Evolutionary conservation across 495 filamentous ascomycete genomes (phyloP).

Genomic region (Penicillium paxilli): DNA sequence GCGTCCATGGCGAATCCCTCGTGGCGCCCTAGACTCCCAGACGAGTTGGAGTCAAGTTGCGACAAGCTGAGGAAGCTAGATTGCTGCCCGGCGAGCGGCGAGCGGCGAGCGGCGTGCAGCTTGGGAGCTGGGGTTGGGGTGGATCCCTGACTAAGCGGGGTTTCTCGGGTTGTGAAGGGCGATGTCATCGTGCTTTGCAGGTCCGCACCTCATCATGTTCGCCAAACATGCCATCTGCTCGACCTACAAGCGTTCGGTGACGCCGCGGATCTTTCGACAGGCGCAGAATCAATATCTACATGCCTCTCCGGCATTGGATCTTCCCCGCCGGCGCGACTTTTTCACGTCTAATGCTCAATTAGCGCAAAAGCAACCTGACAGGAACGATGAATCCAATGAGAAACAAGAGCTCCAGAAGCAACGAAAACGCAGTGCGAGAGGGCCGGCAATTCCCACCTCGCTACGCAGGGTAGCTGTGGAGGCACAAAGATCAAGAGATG

Average conservation of each 20-base stretch:
- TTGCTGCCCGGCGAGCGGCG: not conserved
- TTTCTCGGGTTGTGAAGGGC: slow-evolving; percentile 12
- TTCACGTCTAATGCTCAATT: slow-evolving; percentile 51
- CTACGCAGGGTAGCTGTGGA: slow-evolving; percentile 59
- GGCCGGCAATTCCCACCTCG: slow-evolving; percentile 54
- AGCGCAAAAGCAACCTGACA: slow-evolving; percentile 34
- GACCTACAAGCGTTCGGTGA: slow-evolving; percentile 27
- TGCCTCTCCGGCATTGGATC: slow-evolving; percentile 31
- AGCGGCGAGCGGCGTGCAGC: slow-evolving; percentile 15
- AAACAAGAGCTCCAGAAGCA: slow-evolving; percentile 31
- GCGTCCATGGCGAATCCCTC: slow-evolving; percentile 44
- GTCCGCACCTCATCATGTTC: slow-evolving; percentile 31
- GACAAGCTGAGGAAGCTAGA: slow-evolving; percentile 18
- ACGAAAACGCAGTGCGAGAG: slow-evolving; percentile 45
- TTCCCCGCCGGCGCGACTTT: slow-evolving; percentile 45
- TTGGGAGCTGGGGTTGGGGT: slow-evolving; percentile 27
- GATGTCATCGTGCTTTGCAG: slow-evolving; percentile 16
- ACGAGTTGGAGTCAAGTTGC: slow-evolving; percentile 21
- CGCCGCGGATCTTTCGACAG: slow-evolving; percentile 19
- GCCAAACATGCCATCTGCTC: slow-evolving; percentile 35
- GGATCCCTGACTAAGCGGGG: slow-evolving; percentile 27
- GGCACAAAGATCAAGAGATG: slow-evolving; percentile 58
- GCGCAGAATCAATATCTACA: slow-evolving; percentile 41
- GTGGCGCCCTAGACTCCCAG: slow-evolving; percentile 29
- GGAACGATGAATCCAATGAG: slow-evolving; percentile 20